These are phyloP conservation scores for Xylaria acuta DNA, from an alignment of 495 filamentous ascomycete genomes.

Conservation along the genomic window DNA sequence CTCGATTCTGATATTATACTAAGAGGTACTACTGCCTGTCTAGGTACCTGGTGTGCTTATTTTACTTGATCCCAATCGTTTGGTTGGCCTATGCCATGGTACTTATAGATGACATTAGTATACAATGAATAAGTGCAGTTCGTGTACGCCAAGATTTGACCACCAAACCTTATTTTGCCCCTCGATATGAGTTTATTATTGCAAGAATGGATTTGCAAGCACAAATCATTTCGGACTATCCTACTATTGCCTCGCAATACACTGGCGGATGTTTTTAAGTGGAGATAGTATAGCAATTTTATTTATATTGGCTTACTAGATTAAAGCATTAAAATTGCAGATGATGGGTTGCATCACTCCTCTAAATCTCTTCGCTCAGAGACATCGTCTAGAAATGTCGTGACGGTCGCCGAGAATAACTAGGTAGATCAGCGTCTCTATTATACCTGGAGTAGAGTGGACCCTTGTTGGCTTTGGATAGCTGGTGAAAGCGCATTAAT, in stretches of 20 bases:
- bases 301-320: too few relatives aligned
- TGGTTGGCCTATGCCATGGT: neutral
- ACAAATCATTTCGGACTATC: too few relatives aligned
- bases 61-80: neutral
- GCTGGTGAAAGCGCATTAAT: neutral
- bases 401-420: neutral
- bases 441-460: neutral
- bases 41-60: neutral
- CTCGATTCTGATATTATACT: neutral
- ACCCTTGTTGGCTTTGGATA: neutral
- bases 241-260: too few relatives aligned
- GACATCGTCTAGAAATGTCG: neutral
- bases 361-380: too few relatives aligned
- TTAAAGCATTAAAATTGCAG: too few relatives aligned
- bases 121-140: neutral
- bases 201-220: neutral
- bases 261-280: too few relatives aligned
- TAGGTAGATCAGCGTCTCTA: neutral
- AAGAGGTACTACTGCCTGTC: neutral
- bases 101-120: conserved; percentile 6
- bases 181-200: neutral
- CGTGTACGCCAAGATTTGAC: neutral
- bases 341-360: too few relatives aligned
- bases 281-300: too few relatives aligned
- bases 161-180: conserved; percentile 1